Percentiles rank a stretch among this genome's conserved stretches.
Evolutionary conservation across 495 filamentous ascomycete genomes (phyloP).

Genomic region (Sphaerosporella brunnea): DNA sequence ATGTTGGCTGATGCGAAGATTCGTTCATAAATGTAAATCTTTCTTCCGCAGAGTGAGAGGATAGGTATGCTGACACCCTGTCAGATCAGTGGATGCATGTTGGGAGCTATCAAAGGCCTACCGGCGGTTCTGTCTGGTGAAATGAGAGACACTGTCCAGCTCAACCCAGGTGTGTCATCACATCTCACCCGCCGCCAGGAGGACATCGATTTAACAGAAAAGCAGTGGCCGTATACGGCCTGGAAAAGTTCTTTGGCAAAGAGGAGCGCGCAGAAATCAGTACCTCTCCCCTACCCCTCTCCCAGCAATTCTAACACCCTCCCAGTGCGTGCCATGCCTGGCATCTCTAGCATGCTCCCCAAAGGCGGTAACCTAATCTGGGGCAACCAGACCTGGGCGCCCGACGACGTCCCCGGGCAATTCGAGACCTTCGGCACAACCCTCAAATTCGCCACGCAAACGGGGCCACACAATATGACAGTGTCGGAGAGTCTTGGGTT

Average conservation of each 20-base stretch:
- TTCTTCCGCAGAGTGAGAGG: background rate
- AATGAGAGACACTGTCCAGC: constrained; percentile 94
- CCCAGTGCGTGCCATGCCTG: constrained; percentile 81
- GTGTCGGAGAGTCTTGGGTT: constrained; percentile 58
- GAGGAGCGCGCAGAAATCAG: constrained; percentile 79
- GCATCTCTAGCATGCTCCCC: constrained; percentile 86
- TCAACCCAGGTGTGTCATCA: constrained; percentile 44
- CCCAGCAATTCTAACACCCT: background rate
- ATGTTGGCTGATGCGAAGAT: constrained; percentile 36
- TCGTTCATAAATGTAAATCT: constrained; percentile 63
- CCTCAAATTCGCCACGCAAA: constrained; percentile 44
- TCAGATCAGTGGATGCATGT: constrained; percentile 81
- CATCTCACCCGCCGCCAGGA: background rate
- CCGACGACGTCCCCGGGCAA: constrained; percentile 66
- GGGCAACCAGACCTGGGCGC: constrained; percentile 79
- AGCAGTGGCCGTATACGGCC: constrained; percentile 75
- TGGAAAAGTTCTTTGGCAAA: constrained; percentile 85
- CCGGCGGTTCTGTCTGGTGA: constrained; percentile 86
- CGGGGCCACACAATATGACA: constrained; percentile 53
- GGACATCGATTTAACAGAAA: background rate
- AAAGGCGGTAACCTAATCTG: constrained; percentile 86
- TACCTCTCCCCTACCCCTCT: background rate
- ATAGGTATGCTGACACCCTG: background rate
- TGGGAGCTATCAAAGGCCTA: constrained; percentile 81
- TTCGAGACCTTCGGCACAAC: constrained; percentile 58